phyloP scores from a whole-genome alignment of 306 rosid species.

The Sicyos edulis region DNA sequence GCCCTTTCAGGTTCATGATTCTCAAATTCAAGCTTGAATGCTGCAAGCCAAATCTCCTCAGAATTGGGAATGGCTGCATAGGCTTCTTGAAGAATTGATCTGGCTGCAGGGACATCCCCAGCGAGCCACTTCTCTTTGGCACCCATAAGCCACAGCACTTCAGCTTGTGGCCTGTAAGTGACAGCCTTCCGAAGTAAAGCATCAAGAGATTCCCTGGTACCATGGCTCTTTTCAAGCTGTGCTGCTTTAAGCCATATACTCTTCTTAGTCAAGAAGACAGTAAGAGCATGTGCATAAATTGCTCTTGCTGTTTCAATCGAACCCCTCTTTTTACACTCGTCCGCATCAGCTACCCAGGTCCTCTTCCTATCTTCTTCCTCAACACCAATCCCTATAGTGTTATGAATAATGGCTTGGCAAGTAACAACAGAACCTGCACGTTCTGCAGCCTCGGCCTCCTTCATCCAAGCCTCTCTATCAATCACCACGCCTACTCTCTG shows the following conservation, averaged over 20 bases:
- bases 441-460: slow-evolving; percentile 90
- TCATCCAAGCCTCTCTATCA: slow-evolving; percentile 88
- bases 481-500: slow-evolving; percentile 68
- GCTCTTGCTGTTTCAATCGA: slow-evolving; percentile 90
- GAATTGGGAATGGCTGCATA: slow-evolving; percentile 91
- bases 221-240: slow-evolving; percentile 89
- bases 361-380: slow-evolving; percentile 94
- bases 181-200: slow-evolving; percentile 81
- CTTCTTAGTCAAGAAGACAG: slow-evolving; percentile 80
- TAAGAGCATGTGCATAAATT: slow-evolving; percentile 74
- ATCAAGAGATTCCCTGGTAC: slow-evolving; percentile 83
- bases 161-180: slow-evolving; percentile 85
- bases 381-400: slow-evolving; percentile 77
- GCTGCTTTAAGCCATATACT: slow-evolving; percentile 98
- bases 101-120: slow-evolving; percentile 83
- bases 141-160: slow-evolving; percentile 97
- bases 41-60: slow-evolving; percentile 94
- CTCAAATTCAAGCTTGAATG: slow-evolving; percentile 89
- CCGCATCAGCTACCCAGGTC: slow-evolving; percentile 97
- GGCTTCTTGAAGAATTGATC: slow-evolving; percentile 87
- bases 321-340: slow-evolving; percentile 87
- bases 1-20: slow-evolving; percentile 93
- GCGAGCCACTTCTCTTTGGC: slow-evolving; percentile 98
- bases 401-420: slow-evolving; percentile 63
- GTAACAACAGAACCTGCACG: slow-evolving; percentile 77